phyloP scores from a whole-genome alignment of 305 asterid species.

The Ilex paraguariensis region DNA sequence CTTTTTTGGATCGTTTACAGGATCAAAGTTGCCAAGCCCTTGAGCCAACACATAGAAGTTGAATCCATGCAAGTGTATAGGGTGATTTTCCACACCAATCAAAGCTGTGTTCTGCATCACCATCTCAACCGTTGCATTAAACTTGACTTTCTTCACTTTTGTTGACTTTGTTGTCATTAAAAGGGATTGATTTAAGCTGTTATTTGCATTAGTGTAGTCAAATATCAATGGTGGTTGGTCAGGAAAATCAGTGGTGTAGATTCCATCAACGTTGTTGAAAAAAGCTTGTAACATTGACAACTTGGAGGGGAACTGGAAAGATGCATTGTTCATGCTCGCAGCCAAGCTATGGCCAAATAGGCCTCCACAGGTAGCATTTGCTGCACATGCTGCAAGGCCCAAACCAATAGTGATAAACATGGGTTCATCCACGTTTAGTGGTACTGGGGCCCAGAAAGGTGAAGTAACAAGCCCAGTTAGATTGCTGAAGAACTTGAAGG shows the following conservation, averaged over 20 bases:
- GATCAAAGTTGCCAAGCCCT: slow-evolving; percentile 9
- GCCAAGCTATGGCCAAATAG: not conserved
- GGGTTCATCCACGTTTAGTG: slow-evolving; percentile 3
- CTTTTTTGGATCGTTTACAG: not conserved
- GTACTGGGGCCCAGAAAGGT: slow-evolving; percentile 6
- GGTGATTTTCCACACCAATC: slow-evolving; percentile 2
- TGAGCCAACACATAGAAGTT: slow-evolving; percentile 11
- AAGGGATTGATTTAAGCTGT: not conserved
- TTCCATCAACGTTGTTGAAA: not conserved
- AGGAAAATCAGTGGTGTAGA: slow-evolving; percentile 9
- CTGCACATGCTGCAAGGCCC: slow-evolving; percentile 6
- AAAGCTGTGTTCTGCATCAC: slow-evolving; percentile 10
- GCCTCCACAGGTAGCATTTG: slow-evolving; percentile 3
- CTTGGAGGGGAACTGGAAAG: not conserved
- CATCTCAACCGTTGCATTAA: slow-evolving; percentile 7
- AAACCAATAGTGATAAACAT: slow-evolving; percentile 12
- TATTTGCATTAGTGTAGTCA: slow-evolving; percentile 5
- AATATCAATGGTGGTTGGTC: slow-evolving; percentile 2
- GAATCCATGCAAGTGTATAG: slow-evolving; percentile 12
- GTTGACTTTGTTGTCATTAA: slow-evolving; percentile 13
- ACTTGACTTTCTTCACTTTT: slow-evolving; percentile 9
- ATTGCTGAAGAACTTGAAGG: slow-evolving; percentile 8
- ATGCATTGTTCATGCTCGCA: slow-evolving; percentile 5
- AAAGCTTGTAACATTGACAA: slow-evolving; percentile 4
- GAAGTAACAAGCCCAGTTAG: slow-evolving; percentile 1